Evolutionary conservation across 495 filamentous ascomycete genomes (phyloP).

Genomic region (Aspergillus hancockii): DNA sequence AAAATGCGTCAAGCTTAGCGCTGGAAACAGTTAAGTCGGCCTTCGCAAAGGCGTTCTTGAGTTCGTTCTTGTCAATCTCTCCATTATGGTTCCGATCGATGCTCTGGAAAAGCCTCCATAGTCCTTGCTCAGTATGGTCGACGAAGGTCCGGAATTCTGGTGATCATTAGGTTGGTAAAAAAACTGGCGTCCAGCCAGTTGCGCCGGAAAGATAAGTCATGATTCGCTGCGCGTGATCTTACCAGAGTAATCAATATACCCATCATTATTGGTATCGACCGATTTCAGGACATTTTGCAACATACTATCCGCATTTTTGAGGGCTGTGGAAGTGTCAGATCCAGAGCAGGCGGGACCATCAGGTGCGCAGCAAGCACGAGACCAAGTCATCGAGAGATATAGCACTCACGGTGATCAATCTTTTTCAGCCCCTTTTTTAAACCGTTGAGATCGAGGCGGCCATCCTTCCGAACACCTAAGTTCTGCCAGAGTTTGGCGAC

Average conservation of each 20-base stretch:
- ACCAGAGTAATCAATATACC: constrained; percentile 89
- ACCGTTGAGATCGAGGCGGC: constrained; percentile 77
- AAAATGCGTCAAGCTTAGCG: constrained; percentile 79
- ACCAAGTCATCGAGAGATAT: constrained; percentile 20
- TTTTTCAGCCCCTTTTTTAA: constrained; percentile 80
- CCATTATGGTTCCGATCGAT: constrained; percentile 89
- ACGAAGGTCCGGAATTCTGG: constrained; percentile 89
- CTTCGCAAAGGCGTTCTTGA: constrained; percentile 71
- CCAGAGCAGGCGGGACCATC: constrained; percentile 31
- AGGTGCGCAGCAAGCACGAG: constrained; percentile 26
- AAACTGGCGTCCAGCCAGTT: constrained; percentile 17
- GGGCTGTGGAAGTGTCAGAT: constrained; percentile 52
- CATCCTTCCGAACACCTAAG: constrained; percentile 73
- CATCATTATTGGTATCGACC: constrained; percentile 85
- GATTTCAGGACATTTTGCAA: constrained; percentile 73
- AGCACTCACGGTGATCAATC: constrained; percentile 88
- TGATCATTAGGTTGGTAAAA: constrained; percentile 29
- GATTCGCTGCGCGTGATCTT: constrained; percentile 32
- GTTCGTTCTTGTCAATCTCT: constrained; percentile 82
- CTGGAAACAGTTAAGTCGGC: constrained; percentile 79
- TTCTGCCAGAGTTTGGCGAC: constrained; percentile 78
- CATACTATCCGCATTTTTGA: constrained; percentile 92
- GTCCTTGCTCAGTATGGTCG: constrained; percentile 77
- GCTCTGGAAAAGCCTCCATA: constrained; percentile 77
- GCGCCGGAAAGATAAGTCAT: constrained; percentile 14